A percentile compares a stretch with the other conserved stretches of the same genome.
Conservation (phyloP, 495 filamentous ascomycete species). For the Filosporella fistucella region DNA sequence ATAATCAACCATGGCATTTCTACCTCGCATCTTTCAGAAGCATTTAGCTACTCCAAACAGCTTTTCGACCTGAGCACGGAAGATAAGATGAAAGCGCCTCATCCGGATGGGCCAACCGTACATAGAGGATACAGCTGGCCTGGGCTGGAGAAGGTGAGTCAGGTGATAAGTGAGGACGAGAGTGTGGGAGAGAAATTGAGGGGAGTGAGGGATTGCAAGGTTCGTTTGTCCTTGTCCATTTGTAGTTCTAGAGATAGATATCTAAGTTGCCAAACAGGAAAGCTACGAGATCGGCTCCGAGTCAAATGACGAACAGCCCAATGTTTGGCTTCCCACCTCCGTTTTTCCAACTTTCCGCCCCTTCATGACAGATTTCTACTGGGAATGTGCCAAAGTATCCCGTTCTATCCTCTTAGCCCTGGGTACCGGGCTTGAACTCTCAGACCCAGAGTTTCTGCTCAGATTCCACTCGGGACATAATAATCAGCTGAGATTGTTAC, state of each 20-base stretch:
- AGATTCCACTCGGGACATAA: slow-evolving; percentile 51
- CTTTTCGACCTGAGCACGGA: slow-evolving; percentile 30
- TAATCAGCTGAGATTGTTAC: slow-evolving; percentile 60
- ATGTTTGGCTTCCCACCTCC: slow-evolving; percentile 59
- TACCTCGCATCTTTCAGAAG: slow-evolving; percentile 40
- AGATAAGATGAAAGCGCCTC: slow-evolving; percentile 49
- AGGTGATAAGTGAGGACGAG: slow-evolving; percentile 48
- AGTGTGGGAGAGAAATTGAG: slow-evolving; percentile 32
- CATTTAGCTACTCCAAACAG: slow-evolving; percentile 47
- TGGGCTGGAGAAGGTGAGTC: slow-evolving; percentile 61
- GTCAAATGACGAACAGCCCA: slow-evolving; percentile 48
- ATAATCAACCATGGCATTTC: slow-evolving; percentile 51
- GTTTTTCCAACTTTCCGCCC: slow-evolving; percentile 53
- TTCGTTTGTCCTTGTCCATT: neutral
- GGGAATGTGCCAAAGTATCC: slow-evolving; percentile 41
- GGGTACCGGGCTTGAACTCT: slow-evolving; percentile 49
- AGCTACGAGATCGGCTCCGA: slow-evolving; percentile 65
- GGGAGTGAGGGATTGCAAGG: slow-evolving; percentile 31
- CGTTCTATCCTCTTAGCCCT: slow-evolving; percentile 44
- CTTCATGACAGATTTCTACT: slow-evolving; percentile 56
- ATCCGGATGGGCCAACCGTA: slow-evolving; percentile 49
- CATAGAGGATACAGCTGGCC: slow-evolving; percentile 66
- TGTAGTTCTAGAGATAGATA: no score
- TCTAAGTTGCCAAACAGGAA: no score
- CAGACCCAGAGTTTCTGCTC: slow-evolving; percentile 46